Conservation (phyloP, 148 eudicot genomes). For the Fagopyrum homotropicum region DNA sequence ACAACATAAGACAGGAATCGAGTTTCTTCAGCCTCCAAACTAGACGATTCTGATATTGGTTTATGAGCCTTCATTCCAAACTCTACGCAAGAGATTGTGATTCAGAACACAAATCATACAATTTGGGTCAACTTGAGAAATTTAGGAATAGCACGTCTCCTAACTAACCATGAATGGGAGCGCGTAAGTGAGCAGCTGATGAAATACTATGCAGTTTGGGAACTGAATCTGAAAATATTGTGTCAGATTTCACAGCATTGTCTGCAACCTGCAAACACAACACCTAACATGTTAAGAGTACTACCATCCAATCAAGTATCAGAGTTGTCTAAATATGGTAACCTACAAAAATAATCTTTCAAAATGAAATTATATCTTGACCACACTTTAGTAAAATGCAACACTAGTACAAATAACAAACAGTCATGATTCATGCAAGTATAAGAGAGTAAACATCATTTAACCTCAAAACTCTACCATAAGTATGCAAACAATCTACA, state of each 20-base stretch:
- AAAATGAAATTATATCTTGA: too few species aligned
- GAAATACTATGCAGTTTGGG: background rate
- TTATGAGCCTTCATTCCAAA: background rate
- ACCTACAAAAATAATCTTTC: background rate
- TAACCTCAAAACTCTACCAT: background rate
- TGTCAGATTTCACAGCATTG: background rate
- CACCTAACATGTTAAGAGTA: background rate
- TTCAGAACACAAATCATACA: background rate
- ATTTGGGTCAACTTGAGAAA: background rate
- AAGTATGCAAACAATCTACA: background rate
- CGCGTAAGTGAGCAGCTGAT: background rate
- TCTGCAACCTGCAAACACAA: background rate
- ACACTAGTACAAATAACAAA: background rate
- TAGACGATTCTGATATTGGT: background rate
- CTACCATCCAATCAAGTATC: background rate
- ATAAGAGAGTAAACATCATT: background rate
- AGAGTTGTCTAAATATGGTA: background rate
- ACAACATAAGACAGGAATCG: constrained; percentile 60
- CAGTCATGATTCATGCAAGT: background rate
- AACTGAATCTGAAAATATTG: background rate
- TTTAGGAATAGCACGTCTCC: background rate
- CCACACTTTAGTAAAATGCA: background rate
- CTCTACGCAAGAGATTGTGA: background rate
- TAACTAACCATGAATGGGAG: background rate
- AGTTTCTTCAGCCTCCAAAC: constrained; percentile 27